Evolutionary conservation across 2,329 filamentous ascomycete genomes (phyloP).

Genomic region (Pseudogymnoascus sp.): DNA sequence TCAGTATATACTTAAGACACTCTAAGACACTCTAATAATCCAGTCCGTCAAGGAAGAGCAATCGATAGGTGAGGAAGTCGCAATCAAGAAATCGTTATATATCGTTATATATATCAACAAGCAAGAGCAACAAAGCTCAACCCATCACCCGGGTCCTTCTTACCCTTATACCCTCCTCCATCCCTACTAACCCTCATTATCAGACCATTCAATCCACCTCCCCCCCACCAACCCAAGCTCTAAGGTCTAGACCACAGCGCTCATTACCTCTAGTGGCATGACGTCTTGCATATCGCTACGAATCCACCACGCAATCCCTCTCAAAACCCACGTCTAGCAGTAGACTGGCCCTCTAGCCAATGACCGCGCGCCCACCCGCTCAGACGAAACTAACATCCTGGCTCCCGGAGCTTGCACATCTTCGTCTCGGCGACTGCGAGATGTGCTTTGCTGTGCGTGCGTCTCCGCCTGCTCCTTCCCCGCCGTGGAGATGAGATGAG

Average conservation of each 20-base stretch:
- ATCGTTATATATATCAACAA: neutral
- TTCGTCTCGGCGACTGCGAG: no score
- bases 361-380: neutral
- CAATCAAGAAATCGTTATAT: neutral
- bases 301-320: neutral
- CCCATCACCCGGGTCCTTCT: neutral
- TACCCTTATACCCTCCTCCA: neutral
- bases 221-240: neutral
- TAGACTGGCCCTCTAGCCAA: neutral
- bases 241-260: neutral
- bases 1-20: neutral
- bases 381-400: neutral
- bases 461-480: neutral
- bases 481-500: neutral
- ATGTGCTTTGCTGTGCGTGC: no score
- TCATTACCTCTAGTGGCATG: neutral
- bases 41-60: conserved; percentile 2
- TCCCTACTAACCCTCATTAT: neutral
- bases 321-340: no score
- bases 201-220: neutral
- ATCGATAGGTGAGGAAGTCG: neutral
- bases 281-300: neutral
- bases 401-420: neutral
- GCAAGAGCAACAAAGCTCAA: neutral
- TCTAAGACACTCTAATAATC: neutral